Base-by-base conservation (phyloP, 2,329 filamentous ascomycete genomes). In the Fusarium odoratissimum region DNA sequence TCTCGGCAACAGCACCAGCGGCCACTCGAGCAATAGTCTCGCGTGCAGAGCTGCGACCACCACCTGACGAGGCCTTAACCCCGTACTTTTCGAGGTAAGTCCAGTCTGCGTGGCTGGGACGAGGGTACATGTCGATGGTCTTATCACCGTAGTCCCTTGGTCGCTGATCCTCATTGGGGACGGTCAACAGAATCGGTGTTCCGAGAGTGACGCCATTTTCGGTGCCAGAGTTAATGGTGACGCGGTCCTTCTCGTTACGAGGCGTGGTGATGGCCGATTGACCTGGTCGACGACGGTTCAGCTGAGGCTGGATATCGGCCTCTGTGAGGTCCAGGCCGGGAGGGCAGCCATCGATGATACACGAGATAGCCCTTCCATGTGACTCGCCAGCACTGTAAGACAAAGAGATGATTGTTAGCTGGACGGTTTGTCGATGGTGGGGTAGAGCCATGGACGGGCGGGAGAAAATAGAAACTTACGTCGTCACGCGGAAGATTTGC, bases 31-130 rank as follows among this genome's bases (percentile, higher is more conserved):
- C 94, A 80, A 98, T 97, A 16, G 95, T 98, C 87, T 98, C 95
- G 73, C 95, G 88, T n/a, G 96, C 96, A 81, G 92, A 95, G 81
- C 92, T 95, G 71, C 96, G 89, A 60, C 96, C 95, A 76, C 96
- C 95, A 65, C 96, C 95, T 69, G 91, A 95, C 81, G 91, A 93
- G 41, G 96, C 95, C 86, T 97, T 97, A 76, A 97, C 91, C 64
- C 95, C 95, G 82, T 99, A 99, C 85, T 98, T 98, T 83, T 97
- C 93, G 69, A 97, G 88, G 84, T 98, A 98, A 68, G 96, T 98
- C 90, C 93, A 98, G 84, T 98, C 95, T 67, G 96, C 95, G 84
- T 98, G 96, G 80, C 91, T 94, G 40, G 95, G 96, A 57, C 96
- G 90, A 8, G 96, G 96, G 87, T 92, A 98, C 71, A 91, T 85